Conservation (phyloP, 1,284 basidiomycete species). For the Hortiboletus rubellus region DNA sequence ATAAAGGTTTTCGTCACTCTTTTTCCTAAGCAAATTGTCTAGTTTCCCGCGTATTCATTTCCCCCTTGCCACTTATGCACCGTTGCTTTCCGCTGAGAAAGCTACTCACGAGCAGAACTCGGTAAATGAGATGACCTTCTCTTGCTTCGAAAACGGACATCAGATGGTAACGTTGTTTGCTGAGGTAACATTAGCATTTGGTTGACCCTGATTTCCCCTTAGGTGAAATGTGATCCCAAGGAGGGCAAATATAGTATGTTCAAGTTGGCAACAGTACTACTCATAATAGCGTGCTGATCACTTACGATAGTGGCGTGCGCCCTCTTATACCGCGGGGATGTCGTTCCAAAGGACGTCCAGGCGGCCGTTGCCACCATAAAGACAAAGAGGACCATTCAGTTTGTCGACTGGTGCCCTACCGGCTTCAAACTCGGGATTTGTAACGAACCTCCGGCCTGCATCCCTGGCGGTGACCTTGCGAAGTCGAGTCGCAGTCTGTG, state of each 20-base stretch:
- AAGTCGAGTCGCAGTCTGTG: slow-evolving; percentile 93
- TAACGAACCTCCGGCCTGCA: slow-evolving; percentile 89
- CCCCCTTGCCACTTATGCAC: slow-evolving; percentile 95
- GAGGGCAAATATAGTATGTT: slow-evolving; percentile 94
- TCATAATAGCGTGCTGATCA: background rate
- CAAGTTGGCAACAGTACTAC: background rate
- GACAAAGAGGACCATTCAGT: slow-evolving; percentile 96
- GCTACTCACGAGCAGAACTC: slow-evolving; percentile 97
- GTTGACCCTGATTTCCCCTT: slow-evolving; percentile 9
- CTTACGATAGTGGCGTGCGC: slow-evolving; percentile 74
- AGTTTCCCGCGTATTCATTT: slow-evolving; percentile 98
- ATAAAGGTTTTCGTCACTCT: background rate
- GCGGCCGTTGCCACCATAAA: slow-evolving; percentile 93
- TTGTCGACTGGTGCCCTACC: slow-evolving; percentile 98
- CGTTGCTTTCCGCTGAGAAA: slow-evolving; percentile 86
- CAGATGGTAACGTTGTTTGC: slow-evolving; percentile 76
- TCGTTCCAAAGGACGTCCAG: slow-evolving; percentile 96
- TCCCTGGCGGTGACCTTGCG: slow-evolving; percentile 94
- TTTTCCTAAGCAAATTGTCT: slow-evolving; percentile 9
- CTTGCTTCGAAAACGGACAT: slow-evolving; percentile 97
- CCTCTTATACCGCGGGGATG: slow-evolving; percentile 92
- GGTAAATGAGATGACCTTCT: slow-evolving; percentile 97
- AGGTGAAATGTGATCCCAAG: slow-evolving; percentile 91
- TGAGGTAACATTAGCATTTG: background rate
- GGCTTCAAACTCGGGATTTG: slow-evolving; percentile 98